Evolutionary conservation across 805 yeast species (phyloP).

Genomic region (Candida xyloterini): DNA sequence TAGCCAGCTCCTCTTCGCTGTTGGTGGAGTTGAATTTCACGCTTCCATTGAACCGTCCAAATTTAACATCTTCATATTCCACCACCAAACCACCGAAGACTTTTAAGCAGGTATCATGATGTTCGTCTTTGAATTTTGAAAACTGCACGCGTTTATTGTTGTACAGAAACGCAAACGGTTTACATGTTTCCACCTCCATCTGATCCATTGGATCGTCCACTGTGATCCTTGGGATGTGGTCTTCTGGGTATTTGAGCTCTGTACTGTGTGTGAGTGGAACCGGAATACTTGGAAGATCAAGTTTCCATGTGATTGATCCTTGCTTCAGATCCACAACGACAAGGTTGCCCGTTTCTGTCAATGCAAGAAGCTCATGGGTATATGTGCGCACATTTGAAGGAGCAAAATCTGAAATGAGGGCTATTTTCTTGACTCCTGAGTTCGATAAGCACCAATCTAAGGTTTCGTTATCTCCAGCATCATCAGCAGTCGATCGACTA

Average conservation of each 20-base stretch:
- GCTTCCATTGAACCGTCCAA: conserved; percentile 19
- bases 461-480: not conserved
- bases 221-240: not conserved
- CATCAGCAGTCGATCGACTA: not conserved
- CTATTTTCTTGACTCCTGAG: conserved; percentile 23
- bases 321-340: conserved; percentile 16
- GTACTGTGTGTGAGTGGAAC: not conserved
- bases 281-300: conserved; percentile 1
- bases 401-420: conserved; percentile 1
- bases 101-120: conserved; percentile 10
- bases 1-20: conserved; percentile 6
- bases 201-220: conserved; percentile 40
- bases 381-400: not conserved
- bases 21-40: conserved; percentile 14
- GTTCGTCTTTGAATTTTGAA: conserved; percentile 12
- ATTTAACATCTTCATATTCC: conserved; percentile 15
- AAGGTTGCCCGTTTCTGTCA: conserved; percentile 24
- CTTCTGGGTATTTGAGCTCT: not conserved
- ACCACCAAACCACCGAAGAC: conserved; percentile 16
- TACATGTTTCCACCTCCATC: conserved; percentile 56
- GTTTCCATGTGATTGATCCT: conserved; percentile 24
- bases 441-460: conserved; percentile 46
- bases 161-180: conserved; percentile 29
- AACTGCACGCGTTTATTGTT: conserved; percentile 26
- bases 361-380: conserved; percentile 23